Percentiles rank a stretch among this genome's conserved stretches.
Conservation (phyloP, 768 basidiomycete genomes). For the Auricularia sp. region DNA sequence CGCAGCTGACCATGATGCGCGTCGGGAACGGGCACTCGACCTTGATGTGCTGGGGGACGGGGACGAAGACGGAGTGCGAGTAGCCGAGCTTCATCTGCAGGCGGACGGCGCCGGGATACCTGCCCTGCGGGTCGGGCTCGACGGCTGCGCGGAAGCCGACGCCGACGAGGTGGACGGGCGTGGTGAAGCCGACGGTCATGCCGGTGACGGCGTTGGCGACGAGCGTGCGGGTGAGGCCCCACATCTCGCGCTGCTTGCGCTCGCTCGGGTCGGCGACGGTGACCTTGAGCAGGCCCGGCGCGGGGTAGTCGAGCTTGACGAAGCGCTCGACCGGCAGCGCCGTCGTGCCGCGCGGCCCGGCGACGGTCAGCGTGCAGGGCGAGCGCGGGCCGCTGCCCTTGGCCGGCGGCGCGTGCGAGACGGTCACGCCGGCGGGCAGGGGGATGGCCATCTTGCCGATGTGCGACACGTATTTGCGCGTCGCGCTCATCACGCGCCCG, state of each 20-base stretch:
- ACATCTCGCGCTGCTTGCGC: constrained; percentile 78
- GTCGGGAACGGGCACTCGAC: constrained; percentile 74
- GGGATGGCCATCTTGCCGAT: constrained; percentile 39
- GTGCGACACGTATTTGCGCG: constrained; percentile 25
- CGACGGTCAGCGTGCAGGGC: constrained; percentile 35
- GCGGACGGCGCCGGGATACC: constrained; percentile 19
- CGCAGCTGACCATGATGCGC: constrained; percentile 71
- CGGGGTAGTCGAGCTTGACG: constrained; percentile 29
- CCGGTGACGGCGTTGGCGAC: constrained; percentile 85
- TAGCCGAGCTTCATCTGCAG: constrained; percentile 89
- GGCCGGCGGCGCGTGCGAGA: constrained; percentile 23
- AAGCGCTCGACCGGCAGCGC: constrained; percentile 37
- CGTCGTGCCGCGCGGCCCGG: constrained; percentile 46
- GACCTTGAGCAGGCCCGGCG: constrained; percentile 24
- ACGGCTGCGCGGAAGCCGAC: constrained; percentile 87
- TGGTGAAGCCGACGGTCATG: constrained; percentile 77
- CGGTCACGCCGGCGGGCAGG: constrained; percentile 40
- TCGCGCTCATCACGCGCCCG: neutral
- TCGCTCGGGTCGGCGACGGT: constrained; percentile 47
- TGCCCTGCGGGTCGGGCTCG: constrained; percentile 55
- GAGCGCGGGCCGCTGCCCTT: constrained; percentile 9
- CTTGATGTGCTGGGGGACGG: constrained; percentile 73
- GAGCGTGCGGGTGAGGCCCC: constrained; percentile 90
- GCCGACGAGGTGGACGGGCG: constrained; percentile 82
- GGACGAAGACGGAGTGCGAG: constrained; percentile 76